Evolutionary conservation across 345 rosid genomes (phyloP), one percentile per base, ranked within the genome.

Genomic region (Firmiana major): DNA sequence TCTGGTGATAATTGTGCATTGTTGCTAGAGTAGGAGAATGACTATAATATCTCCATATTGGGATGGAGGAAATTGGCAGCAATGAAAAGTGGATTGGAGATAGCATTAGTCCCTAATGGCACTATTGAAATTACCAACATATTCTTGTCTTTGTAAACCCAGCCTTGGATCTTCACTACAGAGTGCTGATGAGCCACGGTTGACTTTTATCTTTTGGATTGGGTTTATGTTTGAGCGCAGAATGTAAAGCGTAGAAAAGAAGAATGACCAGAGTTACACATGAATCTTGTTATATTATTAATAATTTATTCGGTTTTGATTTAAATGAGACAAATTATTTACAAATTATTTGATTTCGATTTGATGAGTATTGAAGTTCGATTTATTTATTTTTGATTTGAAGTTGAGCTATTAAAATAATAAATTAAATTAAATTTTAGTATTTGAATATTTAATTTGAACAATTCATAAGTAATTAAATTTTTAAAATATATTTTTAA

Each of bases 41-140:
- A n/a, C n/a, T n/a, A n/a, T 78, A 31, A 83, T 63, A 24, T 86
- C 88, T 4, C 86, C 88, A 1, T 80, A 60, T 34, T 74, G 60
- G 1, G 70, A 26, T 1, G 88, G 78, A 55, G 86, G 42, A 31
- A 63, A 9, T 84, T 79, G 46, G 70, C 83, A 46, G 55, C 82
- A 34, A 79, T 79, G 64, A 73, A 48, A 40, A 77, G 42, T 76
- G 77, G 31, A 34, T n/a, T n/a, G n/a, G n/a, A n/a, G n/a, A n/a
- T n/a, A n/a, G n/a, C n/a, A n/a, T n/a, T n/a, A n/a, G n/a, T n/a
- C 46, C 80, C 65, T 0, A 15, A 9, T 11, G 46, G 40, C 70
- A 80, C 19, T 51, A 21, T 5, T 34, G 76, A n/a, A n/a, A 1
- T n/a, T 40, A 0, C 54, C 4, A 49, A 4, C 17, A 11, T 57